Conservation (phyloP, 345 rosid genomes). For the Rhodomyrtus tomentosa region DNA sequence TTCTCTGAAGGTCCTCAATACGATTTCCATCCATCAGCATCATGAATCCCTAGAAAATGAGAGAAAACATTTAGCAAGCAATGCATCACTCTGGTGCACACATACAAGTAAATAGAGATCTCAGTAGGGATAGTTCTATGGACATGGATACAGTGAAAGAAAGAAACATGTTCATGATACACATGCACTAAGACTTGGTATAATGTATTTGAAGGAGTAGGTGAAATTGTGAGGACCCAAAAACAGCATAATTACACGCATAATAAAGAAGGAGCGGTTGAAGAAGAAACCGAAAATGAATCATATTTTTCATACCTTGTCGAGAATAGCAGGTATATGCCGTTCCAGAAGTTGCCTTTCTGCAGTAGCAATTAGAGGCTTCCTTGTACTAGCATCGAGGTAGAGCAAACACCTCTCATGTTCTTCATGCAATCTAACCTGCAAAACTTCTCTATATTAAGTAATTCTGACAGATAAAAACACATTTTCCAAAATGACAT, state of each 20-base stretch:
- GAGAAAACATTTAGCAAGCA: neutral
- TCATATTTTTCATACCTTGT: conserved; percentile 42
- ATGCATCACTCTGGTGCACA: neutral
- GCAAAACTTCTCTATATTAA: conserved; percentile 10
- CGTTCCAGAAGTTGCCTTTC: conserved; percentile 88
- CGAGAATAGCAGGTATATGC: conserved; percentile 78
- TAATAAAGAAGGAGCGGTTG: neutral
- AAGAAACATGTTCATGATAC: neutral
- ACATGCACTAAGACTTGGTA: neutral
- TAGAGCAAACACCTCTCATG: conserved; percentile 91
- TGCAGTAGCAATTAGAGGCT: conserved; percentile 69
- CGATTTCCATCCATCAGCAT: conserved; percentile 92
- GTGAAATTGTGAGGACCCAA: neutral
- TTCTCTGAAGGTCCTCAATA: conserved; percentile 75
- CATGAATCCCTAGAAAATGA: conserved; percentile 53
- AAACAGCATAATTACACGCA: neutral
- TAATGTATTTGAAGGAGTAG: neutral
- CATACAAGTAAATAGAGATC: neutral
- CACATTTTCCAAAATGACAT: neutral
- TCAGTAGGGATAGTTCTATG: neutral
- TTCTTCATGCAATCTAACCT: conserved; percentile 93
- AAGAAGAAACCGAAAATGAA: neutral
- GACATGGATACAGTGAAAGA: neutral
- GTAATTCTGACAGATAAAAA: neutral
- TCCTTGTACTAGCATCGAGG: conserved; percentile 77